These are phyloP conservation scores for Amanita pallidorosea DNA, from an alignment of 768 basidiomycete genomes.

Conservation along the genomic window DNA sequence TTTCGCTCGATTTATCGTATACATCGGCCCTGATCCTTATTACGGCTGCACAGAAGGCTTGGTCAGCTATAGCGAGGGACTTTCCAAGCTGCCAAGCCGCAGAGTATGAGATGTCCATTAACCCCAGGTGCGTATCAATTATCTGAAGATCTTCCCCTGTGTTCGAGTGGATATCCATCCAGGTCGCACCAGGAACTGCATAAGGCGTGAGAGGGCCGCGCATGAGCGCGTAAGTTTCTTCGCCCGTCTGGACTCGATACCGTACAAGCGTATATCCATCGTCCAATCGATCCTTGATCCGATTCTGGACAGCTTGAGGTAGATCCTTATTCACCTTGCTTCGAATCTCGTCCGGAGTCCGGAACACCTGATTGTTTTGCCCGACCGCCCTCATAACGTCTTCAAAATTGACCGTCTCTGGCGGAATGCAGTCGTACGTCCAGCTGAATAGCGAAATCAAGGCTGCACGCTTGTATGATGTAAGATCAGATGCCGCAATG, in stretches of 20 bases:
- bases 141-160: slow-evolving; percentile 2
- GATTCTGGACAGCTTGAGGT: neutral
- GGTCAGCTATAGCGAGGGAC: slow-evolving; percentile 3
- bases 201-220: neutral
- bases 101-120: slow-evolving; percentile 4
- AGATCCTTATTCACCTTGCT: neutral
- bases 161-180: neutral
- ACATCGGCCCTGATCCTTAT: neutral
- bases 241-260: neutral
- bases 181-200: neutral
- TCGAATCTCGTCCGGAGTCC: neutral
- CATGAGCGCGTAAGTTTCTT: neutral
- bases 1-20: too few species aligned
- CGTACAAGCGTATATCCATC: neutral
- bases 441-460: slow-evolving; percentile 3
- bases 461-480: neutral
- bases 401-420: neutral
- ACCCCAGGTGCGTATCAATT: neutral
- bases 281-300: neutral
- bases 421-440: slow-evolving; percentile 1
- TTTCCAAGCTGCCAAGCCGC: slow-evolving; percentile 5
- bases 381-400: neutral
- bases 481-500: neutral
- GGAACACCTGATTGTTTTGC: neutral
- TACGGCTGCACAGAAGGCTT: neutral